phyloP scores from a whole-genome alignment of 2,329 filamentous ascomycete species.

The Akanthomyces uredinophilus region DNA sequence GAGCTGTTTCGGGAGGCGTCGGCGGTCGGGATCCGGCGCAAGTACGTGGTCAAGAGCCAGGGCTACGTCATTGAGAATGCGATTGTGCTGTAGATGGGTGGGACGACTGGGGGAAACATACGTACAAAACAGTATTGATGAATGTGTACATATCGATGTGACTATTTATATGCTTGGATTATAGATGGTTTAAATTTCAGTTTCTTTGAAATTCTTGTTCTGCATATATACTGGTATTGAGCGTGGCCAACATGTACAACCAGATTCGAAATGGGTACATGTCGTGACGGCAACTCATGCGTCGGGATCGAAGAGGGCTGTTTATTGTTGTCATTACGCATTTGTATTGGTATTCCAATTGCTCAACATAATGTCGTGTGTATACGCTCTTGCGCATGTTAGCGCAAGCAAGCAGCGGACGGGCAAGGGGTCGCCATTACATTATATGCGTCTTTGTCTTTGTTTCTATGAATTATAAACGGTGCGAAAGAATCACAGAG shows the following conservation, averaged over 20 bases:
- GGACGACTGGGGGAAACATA: neutral
- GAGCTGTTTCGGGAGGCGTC: slow-evolving; percentile 56
- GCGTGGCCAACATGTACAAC: too few relatives aligned
- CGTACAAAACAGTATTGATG: too few relatives aligned
- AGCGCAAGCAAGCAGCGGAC: neutral
- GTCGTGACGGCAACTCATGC: too few relatives aligned
- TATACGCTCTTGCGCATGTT: neutral
- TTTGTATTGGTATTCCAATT: neutral
- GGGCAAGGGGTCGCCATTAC: neutral
- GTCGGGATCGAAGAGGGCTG: too few relatives aligned
- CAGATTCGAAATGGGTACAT: too few relatives aligned
- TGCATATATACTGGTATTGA: too few relatives aligned
- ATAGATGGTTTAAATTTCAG: neutral
- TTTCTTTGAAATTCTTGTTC: too few relatives aligned
- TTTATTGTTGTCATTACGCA: too few relatives aligned
- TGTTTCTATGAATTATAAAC: neutral
- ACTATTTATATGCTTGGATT: neutral
- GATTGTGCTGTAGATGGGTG: slow-evolving; percentile 45
- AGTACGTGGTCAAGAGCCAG: slow-evolving; percentile 77
- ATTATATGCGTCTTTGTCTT: neutral
- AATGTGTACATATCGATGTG: neutral
- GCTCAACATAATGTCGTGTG: neutral
- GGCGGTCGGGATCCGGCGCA: slow-evolving; percentile 68
- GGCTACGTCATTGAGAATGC: slow-evolving; percentile 76
- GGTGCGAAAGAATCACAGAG: neutral